phyloP scores from a whole-genome alignment of 495 filamentous ascomycete genomes.

The Neurospora cerealis region DNA sequence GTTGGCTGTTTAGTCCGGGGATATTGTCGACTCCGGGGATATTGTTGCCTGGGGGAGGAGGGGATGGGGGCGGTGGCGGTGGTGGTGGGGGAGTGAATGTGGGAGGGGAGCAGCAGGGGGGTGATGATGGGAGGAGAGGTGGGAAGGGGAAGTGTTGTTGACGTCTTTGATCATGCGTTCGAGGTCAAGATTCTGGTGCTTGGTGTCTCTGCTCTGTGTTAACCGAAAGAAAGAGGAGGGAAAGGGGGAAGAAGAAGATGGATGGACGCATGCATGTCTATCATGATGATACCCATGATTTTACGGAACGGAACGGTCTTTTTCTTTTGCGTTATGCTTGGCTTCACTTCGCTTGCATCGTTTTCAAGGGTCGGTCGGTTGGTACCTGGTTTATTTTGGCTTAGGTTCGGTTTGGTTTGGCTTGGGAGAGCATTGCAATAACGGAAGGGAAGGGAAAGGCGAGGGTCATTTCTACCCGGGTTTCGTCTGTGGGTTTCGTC shows the following conservation, averaged over 20 bases:
- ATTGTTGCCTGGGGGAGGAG: background rate
- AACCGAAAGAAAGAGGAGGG: background rate
- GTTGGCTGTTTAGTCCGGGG: constrained; percentile 47
- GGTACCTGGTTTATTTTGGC: background rate
- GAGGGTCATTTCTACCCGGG: background rate
- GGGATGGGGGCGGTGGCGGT: background rate
- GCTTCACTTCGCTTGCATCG: background rate
- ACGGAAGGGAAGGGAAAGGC: background rate
- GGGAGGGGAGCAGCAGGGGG: background rate
- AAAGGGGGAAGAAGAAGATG: background rate
- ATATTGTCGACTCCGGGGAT: constrained; percentile 40
- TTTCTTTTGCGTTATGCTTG: background rate
- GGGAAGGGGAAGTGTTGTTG: background rate
- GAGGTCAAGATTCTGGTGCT: background rate
- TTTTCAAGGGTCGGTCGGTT: background rate
- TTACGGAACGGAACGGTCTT: background rate
- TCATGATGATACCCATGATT: background rate
- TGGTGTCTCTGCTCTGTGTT: background rate
- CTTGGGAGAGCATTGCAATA: background rate
- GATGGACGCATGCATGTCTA: background rate
- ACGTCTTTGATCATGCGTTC: background rate
- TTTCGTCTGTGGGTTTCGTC: background rate
- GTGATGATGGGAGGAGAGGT: background rate
- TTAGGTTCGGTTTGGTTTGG: background rate
- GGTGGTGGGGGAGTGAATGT: background rate